phyloP scores from a whole-genome alignment of 2,329 filamentous ascomycete genomes.

The Xylariaceae sp. region DNA sequence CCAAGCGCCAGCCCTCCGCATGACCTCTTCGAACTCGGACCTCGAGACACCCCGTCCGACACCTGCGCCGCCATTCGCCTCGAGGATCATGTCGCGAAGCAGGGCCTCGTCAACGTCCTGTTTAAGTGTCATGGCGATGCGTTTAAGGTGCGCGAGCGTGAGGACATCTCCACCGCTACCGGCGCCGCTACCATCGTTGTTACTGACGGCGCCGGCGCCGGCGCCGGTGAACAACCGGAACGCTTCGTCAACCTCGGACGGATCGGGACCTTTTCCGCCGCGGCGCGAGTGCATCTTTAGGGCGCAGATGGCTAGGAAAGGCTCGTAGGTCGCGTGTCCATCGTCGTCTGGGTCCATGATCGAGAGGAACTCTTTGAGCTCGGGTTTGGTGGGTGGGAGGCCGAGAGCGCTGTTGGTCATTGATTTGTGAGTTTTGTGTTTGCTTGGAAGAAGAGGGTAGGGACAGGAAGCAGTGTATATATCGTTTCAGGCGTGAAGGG shows the following conservation, averaged over 20 bases:
- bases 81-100: constrained; percentile 87
- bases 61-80: constrained; percentile 79
- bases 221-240: constrained; percentile 71
- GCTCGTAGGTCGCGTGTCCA: constrained; percentile 71
- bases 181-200: constrained; percentile 1
- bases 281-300: constrained; percentile 67
- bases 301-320: constrained; percentile 83
- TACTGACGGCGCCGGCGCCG: constrained; percentile 26
- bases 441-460: background rate
- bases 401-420: constrained; percentile 67
- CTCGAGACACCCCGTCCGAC: constrained; percentile 64
- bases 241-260: constrained; percentile 70
- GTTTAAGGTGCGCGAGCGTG: constrained; percentile 68
- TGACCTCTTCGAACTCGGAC: constrained; percentile 80
- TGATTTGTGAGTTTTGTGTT: background rate
- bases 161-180: constrained; percentile 46
- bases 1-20: constrained; percentile 79
- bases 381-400: constrained; percentile 58
- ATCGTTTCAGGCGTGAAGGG: background rate
- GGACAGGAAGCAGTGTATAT: background rate
- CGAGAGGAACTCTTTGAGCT: constrained; percentile 70
- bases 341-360: constrained; percentile 77
- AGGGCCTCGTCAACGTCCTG: constrained; percentile 80
- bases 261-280: constrained; percentile 47
- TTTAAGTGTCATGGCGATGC: constrained; percentile 74